Conservation (phyloP, 2,329 filamentous ascomycete species). For the Cladosporium sp. region DNA sequence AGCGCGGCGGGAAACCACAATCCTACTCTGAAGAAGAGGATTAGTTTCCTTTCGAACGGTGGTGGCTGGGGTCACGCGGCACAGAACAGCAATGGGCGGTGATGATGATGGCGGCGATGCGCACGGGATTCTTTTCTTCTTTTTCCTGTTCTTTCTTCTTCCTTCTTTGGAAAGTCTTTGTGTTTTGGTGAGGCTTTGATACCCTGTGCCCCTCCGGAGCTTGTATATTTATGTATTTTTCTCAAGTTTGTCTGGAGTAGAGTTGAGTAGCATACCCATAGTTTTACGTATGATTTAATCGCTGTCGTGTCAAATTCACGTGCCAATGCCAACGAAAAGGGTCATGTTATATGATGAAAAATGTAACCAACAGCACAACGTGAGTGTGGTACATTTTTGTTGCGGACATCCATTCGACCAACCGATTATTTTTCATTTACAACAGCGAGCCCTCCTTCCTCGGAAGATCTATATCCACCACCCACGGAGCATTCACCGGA, state of each 20-base stretch:
- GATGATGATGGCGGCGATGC: background rate
- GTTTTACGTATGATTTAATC: background rate
- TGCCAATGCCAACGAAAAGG: background rate
- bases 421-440: background rate
- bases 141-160: background rate
- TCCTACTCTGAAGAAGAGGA: slow-evolving; percentile 68
- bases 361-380: background rate
- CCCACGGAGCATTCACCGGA: slow-evolving; percentile 55
- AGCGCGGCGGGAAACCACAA: slow-evolving; percentile 23
- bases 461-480: slow-evolving; percentile 55
- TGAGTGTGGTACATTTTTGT: background rate
- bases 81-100: background rate
- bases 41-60: slow-evolving; percentile 75
- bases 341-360: background rate
- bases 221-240: background rate
- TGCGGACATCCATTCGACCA: background rate
- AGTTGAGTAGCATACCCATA: background rate
- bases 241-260: background rate
- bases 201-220: background rate
- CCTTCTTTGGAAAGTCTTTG: background rate
- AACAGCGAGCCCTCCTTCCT: background rate
- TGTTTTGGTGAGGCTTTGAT: slow-evolving; percentile 15
- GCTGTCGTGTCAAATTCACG: background rate
- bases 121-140: background rate
- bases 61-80: slow-evolving; percentile 57